Percentiles rank a stretch among this genome's conserved stretches.
Evolutionary conservation across 2,329 filamentous ascomycete species (phyloP).

Genomic region (Fusarium miscanthi): DNA sequence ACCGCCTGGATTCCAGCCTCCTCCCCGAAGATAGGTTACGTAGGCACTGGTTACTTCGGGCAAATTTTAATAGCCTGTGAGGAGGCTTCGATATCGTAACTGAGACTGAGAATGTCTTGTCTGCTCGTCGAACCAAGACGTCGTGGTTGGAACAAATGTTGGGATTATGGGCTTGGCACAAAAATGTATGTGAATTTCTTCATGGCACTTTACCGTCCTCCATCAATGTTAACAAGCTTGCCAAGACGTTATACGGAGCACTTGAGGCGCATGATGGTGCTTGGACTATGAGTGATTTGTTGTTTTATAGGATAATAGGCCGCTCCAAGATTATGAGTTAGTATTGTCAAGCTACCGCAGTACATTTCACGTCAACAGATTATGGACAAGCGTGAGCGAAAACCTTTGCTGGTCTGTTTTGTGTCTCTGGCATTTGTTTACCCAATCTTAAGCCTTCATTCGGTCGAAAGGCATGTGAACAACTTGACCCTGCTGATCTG

Average conservation of each 20-base stretch:
- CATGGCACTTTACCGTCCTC: conserved; percentile 35
- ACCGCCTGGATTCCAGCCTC: conserved; percentile 81
- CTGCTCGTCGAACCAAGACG: conserved; percentile 35
- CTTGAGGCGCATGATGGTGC: conserved; percentile 33
- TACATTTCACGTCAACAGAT: background rate
- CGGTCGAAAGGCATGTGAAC: background rate
- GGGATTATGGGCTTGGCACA: conserved; percentile 42
- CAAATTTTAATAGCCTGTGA: conserved; percentile 41
- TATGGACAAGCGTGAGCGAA: background rate
- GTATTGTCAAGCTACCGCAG: conserved; percentile 9
- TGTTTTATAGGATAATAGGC: conserved; percentile 21
- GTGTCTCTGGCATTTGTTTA: background rate
- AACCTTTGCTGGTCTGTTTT: background rate
- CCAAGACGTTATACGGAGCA: conserved; percentile 38
- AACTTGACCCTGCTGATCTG: background rate
- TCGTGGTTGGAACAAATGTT: conserved; percentile 28
- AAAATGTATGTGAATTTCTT: conserved; percentile 49
- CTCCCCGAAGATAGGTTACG: conserved; percentile 67
- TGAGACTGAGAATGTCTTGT: conserved; percentile 36
- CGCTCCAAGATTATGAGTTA: conserved; percentile 25
- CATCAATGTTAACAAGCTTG: conserved; percentile 43
- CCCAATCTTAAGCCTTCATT: background rate
- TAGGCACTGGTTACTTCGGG: conserved; percentile 40
- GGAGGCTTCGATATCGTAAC: conserved; percentile 41
- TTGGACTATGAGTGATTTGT: conserved; percentile 25